Percentiles rank a stretch among this genome's conserved stretches.
These are phyloP conservation scores for Penicillium verrucosum DNA, from an alignment of 2,329 filamentous ascomycete genomes.

Conservation along the genomic window DNA sequence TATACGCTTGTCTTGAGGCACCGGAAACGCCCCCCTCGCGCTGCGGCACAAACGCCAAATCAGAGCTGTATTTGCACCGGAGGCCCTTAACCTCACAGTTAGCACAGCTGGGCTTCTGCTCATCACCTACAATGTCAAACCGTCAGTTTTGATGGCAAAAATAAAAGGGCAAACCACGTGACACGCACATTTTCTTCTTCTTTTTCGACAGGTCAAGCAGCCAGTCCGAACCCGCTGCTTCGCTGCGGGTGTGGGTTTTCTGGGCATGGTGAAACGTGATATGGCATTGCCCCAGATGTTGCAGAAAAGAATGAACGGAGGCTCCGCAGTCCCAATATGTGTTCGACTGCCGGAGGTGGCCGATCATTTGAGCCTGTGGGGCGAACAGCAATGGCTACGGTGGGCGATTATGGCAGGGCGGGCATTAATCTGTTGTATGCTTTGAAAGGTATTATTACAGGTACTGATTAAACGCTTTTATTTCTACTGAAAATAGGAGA, in stretches of 20 bases:
- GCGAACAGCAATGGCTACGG: background rate
- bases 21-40: constrained; percentile 3
- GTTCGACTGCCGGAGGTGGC: constrained; percentile 8
- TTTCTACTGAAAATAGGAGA: too few species aligned
- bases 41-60: constrained; percentile 23
- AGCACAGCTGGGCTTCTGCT: constrained; percentile 25
- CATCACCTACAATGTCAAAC: constrained; percentile 17
- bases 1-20: constrained; percentile 11
- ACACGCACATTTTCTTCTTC: constrained; percentile 26
- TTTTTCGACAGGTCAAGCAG: constrained; percentile 26
- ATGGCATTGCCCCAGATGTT: constrained; percentile 12
- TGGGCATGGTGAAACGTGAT: constrained; percentile 15
- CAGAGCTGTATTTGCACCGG: constrained; percentile 23
- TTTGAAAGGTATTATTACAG: too few species aligned
- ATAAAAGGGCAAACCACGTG: background rate
- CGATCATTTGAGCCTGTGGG: constrained; percentile 7
- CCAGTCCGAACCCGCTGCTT: constrained; percentile 29
- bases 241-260: constrained; percentile 22
- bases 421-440: too few species aligned
- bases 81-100: constrained; percentile 26
- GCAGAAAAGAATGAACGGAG: constrained; percentile 15
- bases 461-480: too few species aligned
- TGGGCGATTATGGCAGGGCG: background rate
- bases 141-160: background rate
- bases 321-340: constrained; percentile 16